These are phyloP conservation scores for Penicillium crystallinum DNA, from an alignment of 495 filamentous ascomycete species.

Conservation along the genomic window DNA sequence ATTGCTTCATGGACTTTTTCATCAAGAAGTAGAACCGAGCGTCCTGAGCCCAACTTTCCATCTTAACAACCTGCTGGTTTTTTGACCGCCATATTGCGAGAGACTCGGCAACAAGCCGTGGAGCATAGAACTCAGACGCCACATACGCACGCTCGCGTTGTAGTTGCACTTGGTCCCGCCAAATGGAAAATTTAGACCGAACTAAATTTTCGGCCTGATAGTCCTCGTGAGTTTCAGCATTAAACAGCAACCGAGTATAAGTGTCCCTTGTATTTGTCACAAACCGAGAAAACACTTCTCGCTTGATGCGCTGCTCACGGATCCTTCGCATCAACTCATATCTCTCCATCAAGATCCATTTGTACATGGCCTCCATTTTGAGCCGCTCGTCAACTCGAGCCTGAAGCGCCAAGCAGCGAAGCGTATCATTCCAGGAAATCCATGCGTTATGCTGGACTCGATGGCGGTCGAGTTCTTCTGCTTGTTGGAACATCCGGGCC, in stretches of 20 bases:
- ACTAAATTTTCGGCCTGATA: conserved; percentile 30
- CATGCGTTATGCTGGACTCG: conserved; percentile 54
- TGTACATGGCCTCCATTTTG: conserved; percentile 55
- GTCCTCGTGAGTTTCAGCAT: conserved; percentile 34
- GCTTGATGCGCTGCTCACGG: conserved; percentile 45
- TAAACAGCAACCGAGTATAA: conserved; percentile 33
- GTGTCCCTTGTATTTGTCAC: conserved; percentile 36
- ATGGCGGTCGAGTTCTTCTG: conserved; percentile 47
- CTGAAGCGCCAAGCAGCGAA: conserved; percentile 51
- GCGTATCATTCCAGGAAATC: conserved; percentile 62
- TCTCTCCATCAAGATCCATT: conserved; percentile 57
- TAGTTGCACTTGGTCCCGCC: conserved; percentile 38
- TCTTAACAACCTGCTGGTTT: conserved; percentile 38
- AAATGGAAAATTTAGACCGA: conserved; percentile 35
- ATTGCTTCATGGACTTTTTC: conserved; percentile 48
- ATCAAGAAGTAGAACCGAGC: conserved; percentile 57
- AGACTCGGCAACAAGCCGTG: conserved; percentile 43
- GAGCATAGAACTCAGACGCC: conserved; percentile 51
- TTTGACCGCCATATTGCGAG: conserved; percentile 46
- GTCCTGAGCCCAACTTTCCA: conserved; percentile 50
- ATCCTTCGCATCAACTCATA: conserved; percentile 49
- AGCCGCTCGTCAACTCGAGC: conserved; percentile 54
- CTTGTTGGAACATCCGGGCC: conserved; percentile 45
- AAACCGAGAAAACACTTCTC: conserved; percentile 39
- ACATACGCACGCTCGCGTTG: conserved; percentile 44